Percentiles rank a stretch among this genome's conserved stretches.
These are phyloP conservation scores for Pleurotus sapidus DNA, from an alignment of 768 basidiomycete genomes.

Conservation along the genomic window DNA sequence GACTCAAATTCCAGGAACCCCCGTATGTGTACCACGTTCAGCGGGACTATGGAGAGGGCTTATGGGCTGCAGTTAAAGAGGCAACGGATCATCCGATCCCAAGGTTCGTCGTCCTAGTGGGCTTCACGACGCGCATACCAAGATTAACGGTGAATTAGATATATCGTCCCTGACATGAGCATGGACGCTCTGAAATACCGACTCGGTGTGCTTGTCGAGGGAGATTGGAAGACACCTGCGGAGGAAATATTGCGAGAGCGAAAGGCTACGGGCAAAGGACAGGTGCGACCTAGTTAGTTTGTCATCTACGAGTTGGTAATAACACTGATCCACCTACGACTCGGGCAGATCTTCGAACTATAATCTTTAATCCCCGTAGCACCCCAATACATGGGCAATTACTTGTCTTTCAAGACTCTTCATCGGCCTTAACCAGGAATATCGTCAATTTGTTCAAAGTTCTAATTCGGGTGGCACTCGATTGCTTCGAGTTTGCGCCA, in stretches of 20 bases:
- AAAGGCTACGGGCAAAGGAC: not conserved
- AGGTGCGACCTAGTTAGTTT: not conserved
- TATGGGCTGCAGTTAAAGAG: constrained; percentile 22
- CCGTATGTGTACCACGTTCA: constrained; percentile 34
- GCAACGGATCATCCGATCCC: constrained; percentile 26
- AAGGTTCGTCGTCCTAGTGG: constrained; percentile 14
- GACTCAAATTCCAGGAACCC: constrained; percentile 21
- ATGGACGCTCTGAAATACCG: constrained; percentile 22
- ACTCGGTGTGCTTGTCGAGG: constrained; percentile 22
- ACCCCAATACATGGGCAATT: too few species aligned
- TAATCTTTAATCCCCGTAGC: too few species aligned
- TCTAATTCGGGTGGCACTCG: too few species aligned
- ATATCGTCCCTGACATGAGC: constrained; percentile 28
- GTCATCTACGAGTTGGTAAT: too few species aligned
- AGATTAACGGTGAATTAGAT: constrained; percentile 11
- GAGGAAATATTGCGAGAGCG: constrained; percentile 9
- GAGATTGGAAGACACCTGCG: constrained; percentile 26
- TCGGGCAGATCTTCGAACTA: too few species aligned
- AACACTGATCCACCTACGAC: too few species aligned
- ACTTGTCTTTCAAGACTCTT: too few species aligned
- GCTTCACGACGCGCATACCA: too few species aligned
- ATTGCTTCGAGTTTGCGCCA: too few species aligned
- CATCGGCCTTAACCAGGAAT: too few species aligned
- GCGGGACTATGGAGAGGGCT: constrained; percentile 21
- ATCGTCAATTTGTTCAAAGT: too few species aligned